Base-by-base conservation (phyloP, 768 basidiomycete species). In the Tremella yokohamensis region DNA sequence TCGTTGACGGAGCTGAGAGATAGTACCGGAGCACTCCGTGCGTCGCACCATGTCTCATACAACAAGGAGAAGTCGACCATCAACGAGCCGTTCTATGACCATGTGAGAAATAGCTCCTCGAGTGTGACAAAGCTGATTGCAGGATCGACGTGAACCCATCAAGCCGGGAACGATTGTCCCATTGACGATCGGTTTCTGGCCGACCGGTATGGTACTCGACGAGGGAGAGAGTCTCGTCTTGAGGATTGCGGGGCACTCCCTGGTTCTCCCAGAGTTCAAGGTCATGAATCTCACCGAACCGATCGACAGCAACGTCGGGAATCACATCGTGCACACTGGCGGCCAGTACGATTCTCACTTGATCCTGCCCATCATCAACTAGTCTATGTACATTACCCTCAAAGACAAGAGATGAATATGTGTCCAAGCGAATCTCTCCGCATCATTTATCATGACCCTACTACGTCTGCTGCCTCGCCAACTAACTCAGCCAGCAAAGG, bases 311-410 rank as follows among this genome's bases (percentile, higher is more conserved):
- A 49, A 49, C 22, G 29, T 8, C 9, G 49, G 49, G 25, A 29
- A n/a, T n/a, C 49, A 49, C 24, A 19, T n/a, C 16, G 29, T 49
- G 6, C 19, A 49, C 24, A 22, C 20, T 8, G 49, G 49, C 1
- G n/a, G 18, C 6, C 16, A 49, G 24, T 49, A 20, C 49, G 49
- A 49, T 29, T n/a, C 22, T 25, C 49, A 49, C 49, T 26, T 49
- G 22, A 29, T 49, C 8, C 49, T 49, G 49, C 49, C 49, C 7
- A 26, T 49, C 2, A 34, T 34, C 29, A 34, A 34, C 29, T 34
- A 34, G 29, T 4, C 29, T 34, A 11, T 34, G 29, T 34, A 34
- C 11, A 34, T 11, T 4, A 34, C 29, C 29, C 6, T 34, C 29
- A 34, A 34, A 34, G 29, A 34, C 29, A 34, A 34, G 29, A 34